phyloP scores from a whole-genome alignment of 148 eudicot species.

The Simmondsia chinensis region DNA sequence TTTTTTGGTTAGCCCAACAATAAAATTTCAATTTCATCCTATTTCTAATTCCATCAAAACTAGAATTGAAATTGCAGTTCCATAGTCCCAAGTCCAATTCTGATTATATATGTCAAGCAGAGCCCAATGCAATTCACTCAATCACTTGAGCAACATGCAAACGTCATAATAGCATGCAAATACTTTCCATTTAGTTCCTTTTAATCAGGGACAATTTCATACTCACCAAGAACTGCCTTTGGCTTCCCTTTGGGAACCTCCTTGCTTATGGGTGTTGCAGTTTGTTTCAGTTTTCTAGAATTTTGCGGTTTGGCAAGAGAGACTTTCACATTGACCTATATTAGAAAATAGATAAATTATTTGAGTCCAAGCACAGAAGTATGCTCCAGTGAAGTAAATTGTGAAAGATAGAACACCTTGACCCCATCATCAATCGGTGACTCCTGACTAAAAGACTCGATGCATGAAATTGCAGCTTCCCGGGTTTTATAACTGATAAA shows the following conservation, averaged over 20 bases:
- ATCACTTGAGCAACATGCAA: too few relatives aligned
- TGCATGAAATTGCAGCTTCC: slow-evolving; percentile 61
- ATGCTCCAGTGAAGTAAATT: not conserved
- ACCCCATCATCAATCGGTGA: slow-evolving; percentile 15
- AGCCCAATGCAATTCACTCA: too few relatives aligned
- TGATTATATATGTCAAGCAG: too few relatives aligned
- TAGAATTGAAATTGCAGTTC: too few relatives aligned
- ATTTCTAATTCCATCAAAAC: too few relatives aligned
- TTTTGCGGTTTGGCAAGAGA: slow-evolving; percentile 53
- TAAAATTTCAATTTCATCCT: too few relatives aligned
- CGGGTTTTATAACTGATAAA: slow-evolving; percentile 45
- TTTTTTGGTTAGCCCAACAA: too few relatives aligned
- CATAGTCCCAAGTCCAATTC: too few relatives aligned
- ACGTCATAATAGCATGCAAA: too few relatives aligned
- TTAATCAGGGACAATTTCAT: not conserved
- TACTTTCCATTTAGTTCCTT: too few relatives aligned
- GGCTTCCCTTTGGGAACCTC: slow-evolving; percentile 16
- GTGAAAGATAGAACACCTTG: slow-evolving; percentile 33
- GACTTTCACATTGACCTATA: slow-evolving; percentile 45
- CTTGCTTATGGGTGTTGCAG: slow-evolving; percentile 12
- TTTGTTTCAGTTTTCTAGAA: slow-evolving; percentile 27
- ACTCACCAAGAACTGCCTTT: slow-evolving; percentile 25
- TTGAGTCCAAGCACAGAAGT: not conserved
- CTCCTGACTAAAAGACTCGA: slow-evolving; percentile 33
- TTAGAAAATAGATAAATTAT: slow-evolving; percentile 1